phyloP scores from a whole-genome alignment of 164 flowering plant genomes.

The Kalanchoe fedtschenkoi region DNA sequence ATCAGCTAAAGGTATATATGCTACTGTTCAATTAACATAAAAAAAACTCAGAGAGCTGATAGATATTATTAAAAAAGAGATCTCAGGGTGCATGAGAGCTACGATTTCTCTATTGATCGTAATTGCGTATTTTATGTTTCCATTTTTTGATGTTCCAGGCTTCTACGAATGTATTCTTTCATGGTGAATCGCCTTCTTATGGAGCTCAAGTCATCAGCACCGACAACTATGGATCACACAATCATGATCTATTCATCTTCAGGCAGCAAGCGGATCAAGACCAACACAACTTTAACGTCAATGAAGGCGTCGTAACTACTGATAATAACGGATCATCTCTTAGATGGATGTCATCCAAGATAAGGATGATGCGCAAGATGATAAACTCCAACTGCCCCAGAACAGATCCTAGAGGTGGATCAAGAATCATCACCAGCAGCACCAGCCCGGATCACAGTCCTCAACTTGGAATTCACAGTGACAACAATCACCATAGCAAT shows the following conservation, averaged over 20 bases:
- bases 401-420: slow-evolving; percentile 2
- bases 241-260: not conserved
- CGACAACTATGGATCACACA: not conserved
- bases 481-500: slow-evolving; percentile 13
- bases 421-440: slow-evolving; percentile 4
- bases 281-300: not conserved
- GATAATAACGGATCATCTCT: slow-evolving; percentile 7
- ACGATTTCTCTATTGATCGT: no score
- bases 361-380: slow-evolving; percentile 24
- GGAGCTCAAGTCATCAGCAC: not conserved
- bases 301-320: not conserved
- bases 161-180: not conserved
- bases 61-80: no score
- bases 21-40: not conserved
- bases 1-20: not conserved
- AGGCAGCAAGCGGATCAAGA: not conserved
- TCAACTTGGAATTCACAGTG: not conserved
- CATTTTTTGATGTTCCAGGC: not conserved
- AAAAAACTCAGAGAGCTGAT: not conserved
- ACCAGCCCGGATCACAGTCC: not conserved
- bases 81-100: no score
- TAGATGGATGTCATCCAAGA: slow-evolving; percentile 33
- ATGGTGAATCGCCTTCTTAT: not conserved
- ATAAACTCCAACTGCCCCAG: slow-evolving; percentile 7
- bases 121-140: no score